Evolutionary conservation across 768 basidiomycete genomes (phyloP).

Genomic region (Russula compacta): DNA sequence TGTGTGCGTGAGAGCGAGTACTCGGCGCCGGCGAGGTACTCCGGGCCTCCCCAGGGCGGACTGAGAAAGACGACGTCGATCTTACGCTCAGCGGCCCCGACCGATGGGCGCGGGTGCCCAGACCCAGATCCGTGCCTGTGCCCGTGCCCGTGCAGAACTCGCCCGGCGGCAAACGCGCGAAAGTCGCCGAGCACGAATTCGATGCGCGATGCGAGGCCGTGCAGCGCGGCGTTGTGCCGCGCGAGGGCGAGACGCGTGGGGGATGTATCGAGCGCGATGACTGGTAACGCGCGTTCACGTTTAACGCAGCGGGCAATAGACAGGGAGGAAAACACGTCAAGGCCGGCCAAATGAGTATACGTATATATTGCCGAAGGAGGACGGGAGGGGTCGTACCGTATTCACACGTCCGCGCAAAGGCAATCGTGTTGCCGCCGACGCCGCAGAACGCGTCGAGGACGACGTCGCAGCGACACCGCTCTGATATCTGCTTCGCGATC

Average conservation of each 20-base stretch:
- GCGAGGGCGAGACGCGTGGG: constrained; percentile 81
- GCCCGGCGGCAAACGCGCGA: constrained; percentile 59
- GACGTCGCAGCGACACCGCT: constrained; percentile 77
- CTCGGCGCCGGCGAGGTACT: constrained; percentile 46
- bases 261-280: constrained; percentile 89
- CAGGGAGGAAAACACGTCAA: no score
- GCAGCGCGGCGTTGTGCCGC: constrained; percentile 86
- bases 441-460: constrained; percentile 95
- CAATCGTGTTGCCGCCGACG: constrained; percentile 95
- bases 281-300: constrained; percentile 31
- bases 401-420: constrained; percentile 94
- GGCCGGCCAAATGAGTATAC: no score
- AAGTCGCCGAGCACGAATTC: constrained; percentile 90
- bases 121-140: neutral
- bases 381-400: constrained; percentile 48
- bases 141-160: neutral
- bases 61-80: constrained; percentile 91
- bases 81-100: constrained; percentile 29
- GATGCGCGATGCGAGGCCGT: constrained; percentile 91
- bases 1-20: constrained; percentile 66
- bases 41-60: constrained; percentile 92
- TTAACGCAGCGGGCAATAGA: no score
- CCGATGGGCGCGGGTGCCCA: neutral
- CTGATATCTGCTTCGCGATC: constrained; percentile 89
- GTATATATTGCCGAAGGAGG: neutral